Evolutionary conservation across 352 stramenopile species (phyloP).

Genomic region (Discostella stelligera): DNA sequence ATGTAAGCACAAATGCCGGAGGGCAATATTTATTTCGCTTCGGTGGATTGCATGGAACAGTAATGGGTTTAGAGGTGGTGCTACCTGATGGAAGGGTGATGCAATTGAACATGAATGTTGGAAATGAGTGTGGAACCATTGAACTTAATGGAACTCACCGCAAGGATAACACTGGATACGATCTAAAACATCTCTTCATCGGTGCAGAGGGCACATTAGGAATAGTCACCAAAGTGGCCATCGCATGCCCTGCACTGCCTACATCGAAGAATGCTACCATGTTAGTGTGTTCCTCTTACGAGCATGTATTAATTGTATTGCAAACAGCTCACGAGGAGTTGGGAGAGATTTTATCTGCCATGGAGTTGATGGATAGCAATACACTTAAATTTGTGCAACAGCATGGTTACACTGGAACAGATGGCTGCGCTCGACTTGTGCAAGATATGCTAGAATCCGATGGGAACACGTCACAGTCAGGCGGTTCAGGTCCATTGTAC

Average conservation of each 20-base stretch:
- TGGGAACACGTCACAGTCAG: conserved; percentile 11
- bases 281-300: conserved; percentile 89
- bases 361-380: conserved; percentile 93
- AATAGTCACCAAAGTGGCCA: conserved; percentile 91
- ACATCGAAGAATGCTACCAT: conserved; percentile 87
- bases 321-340: conserved; percentile 86
- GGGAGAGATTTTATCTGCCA: conserved; percentile 91
- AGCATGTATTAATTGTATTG: conserved; percentile 85
- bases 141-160: conserved; percentile 55
- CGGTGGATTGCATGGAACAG: conserved; percentile 90
- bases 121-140: conserved; percentile 10
- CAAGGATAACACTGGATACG: conserved; percentile 98
- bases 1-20: conserved; percentile 93
- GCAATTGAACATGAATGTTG: conserved; percentile 84
- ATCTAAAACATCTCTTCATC: conserved; percentile 96
- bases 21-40: conserved; percentile 92
- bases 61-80: conserved; percentile 94
- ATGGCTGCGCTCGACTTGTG: conserved; percentile 10
- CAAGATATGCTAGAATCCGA: conserved; percentile 17
- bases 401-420: conserved; percentile 14
- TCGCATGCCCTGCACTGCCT: conserved; percentile 78
- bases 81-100: conserved; percentile 89
- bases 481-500: conserved; percentile 86
- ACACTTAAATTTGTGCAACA: conserved; percentile 87
- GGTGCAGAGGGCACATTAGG: conserved; percentile 94